Evolutionary conservation across 495 filamentous ascomycete genomes (phyloP).

Genomic region (Lichenothelia convexa): DNA sequence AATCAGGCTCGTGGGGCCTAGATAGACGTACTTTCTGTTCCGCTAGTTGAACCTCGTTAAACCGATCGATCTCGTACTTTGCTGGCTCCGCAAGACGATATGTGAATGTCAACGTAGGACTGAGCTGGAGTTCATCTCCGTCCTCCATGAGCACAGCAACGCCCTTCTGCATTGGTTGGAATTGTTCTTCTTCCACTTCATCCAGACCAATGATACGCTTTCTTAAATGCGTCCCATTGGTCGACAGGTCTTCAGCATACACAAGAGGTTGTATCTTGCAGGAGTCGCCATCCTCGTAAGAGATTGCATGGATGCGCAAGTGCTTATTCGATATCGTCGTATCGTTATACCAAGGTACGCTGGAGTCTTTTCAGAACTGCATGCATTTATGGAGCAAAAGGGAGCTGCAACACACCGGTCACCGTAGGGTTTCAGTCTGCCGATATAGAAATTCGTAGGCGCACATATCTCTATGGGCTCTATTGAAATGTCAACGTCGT

Average conservation of each 20-base stretch:
- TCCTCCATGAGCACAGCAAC: conserved; percentile 18
- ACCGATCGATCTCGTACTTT: not conserved
- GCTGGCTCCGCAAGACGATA: not conserved
- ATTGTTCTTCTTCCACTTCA: conserved; percentile 1
- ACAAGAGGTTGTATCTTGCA: conserved; percentile 19
- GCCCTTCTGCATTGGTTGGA: conserved; percentile 5
- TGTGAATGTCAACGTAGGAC: conserved; percentile 1
- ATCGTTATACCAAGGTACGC: too few species aligned
- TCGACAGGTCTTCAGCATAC: conserved; percentile 23
- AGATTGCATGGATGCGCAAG: conserved; percentile 20
- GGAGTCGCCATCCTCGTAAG: conserved; percentile 14
- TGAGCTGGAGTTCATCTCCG: conserved; percentile 17
- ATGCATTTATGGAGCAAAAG: too few species aligned
- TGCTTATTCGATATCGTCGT: conserved; percentile 22
- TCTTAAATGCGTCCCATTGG: conserved; percentile 17
- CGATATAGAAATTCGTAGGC: too few species aligned
- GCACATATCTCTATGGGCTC: too few species aligned
- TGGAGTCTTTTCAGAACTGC: too few species aligned
- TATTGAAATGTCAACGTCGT: too few species aligned
- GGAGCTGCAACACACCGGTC: too few species aligned
- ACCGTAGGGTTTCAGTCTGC: too few species aligned
- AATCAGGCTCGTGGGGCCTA: not conserved
- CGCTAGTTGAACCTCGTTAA: too few species aligned
- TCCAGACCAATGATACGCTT: too few species aligned
- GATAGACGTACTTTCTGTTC: not conserved